Conservation (phyloP, 345 rosid species). For the Eucalyptus curtisii region DNA sequence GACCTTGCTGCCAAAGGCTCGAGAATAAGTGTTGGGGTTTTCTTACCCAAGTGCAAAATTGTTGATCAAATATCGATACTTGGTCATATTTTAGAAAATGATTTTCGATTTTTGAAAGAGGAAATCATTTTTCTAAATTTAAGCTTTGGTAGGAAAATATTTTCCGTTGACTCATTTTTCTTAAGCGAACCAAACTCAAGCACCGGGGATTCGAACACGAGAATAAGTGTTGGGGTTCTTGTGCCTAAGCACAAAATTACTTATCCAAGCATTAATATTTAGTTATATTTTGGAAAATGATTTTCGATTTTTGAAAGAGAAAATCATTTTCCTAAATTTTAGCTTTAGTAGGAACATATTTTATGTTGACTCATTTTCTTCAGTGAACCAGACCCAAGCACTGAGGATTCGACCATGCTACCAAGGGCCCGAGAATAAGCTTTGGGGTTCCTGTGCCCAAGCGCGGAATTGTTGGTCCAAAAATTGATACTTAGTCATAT, state of each 20-base stretch:
- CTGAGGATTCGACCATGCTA: accelerated
- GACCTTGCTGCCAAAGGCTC: not conserved
- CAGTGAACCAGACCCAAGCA: not conserved
- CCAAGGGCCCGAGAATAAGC: not conserved
- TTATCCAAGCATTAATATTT: not conserved
- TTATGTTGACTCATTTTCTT: too few relatives aligned
- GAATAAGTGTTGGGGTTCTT: not conserved
- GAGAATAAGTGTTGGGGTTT: not conserved
- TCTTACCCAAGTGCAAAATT: not conserved
- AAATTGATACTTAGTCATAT: too few relatives aligned
- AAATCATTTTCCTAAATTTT: not conserved
- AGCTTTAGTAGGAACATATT: not conserved
- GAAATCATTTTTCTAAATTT: not conserved
- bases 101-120: not conserved
- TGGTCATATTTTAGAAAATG: not conserved
- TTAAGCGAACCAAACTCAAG: not conserved
- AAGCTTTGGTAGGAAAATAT: not conserved
- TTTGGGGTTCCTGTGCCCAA: not conserved
- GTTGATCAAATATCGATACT: too few relatives aligned
- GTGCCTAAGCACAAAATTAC: not conserved
- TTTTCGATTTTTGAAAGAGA: not conserved
- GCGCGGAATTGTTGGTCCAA: not conserved
- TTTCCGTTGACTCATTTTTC: not conserved
- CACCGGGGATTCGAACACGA: not conserved
- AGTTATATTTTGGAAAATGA: not conserved